These are phyloP conservation scores for Aureobasidium sp. DNA, from an alignment of 2,329 filamentous ascomycete species.

Conservation along the genomic window DNA sequence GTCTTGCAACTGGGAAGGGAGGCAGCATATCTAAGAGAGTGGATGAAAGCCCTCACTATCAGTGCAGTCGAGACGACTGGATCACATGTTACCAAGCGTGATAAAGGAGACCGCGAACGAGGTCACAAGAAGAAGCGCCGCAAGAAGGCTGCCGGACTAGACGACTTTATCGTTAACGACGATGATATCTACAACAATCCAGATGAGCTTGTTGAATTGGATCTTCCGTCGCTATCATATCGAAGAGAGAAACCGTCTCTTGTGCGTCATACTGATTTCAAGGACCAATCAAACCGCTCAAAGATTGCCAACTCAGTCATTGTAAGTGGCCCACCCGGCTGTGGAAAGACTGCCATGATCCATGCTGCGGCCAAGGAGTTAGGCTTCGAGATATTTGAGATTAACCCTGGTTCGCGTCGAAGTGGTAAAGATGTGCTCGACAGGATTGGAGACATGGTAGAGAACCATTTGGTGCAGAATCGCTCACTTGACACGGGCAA, in stretches of 20 bases:
- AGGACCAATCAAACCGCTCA: slow-evolving; percentile 21
- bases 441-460: slow-evolving; percentile 91
- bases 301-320: slow-evolving; percentile 70
- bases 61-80: slow-evolving; percentile 62
- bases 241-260: slow-evolving; percentile 21
- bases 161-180: slow-evolving; percentile 72
- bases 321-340: slow-evolving; percentile 81
- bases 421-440: slow-evolving; percentile 88
- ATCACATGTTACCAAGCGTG: not conserved
- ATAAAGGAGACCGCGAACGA: slow-evolving; percentile 17
- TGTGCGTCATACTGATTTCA: slow-evolving; percentile 7
- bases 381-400: slow-evolving; percentile 90
- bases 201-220: slow-evolving; percentile 58
- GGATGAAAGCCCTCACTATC: slow-evolving; percentile 71
- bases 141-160: slow-evolving; percentile 59
- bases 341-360: slow-evolving; percentile 87
- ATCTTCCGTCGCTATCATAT: slow-evolving; percentile 29
- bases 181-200: slow-evolving; percentile 58
- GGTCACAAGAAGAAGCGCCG: slow-evolving; percentile 57
- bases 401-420: slow-evolving; percentile 75
- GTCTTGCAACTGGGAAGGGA: slow-evolving; percentile 72
- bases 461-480: slow-evolving; percentile 78
- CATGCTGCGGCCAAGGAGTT: slow-evolving; percentile 89
- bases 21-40: slow-evolving; percentile 64
- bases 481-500: slow-evolving; percentile 24